Evolutionary conservation across 257 asterid species (phyloP).

Genomic region (Phtheirospermum japonicum): DNA sequence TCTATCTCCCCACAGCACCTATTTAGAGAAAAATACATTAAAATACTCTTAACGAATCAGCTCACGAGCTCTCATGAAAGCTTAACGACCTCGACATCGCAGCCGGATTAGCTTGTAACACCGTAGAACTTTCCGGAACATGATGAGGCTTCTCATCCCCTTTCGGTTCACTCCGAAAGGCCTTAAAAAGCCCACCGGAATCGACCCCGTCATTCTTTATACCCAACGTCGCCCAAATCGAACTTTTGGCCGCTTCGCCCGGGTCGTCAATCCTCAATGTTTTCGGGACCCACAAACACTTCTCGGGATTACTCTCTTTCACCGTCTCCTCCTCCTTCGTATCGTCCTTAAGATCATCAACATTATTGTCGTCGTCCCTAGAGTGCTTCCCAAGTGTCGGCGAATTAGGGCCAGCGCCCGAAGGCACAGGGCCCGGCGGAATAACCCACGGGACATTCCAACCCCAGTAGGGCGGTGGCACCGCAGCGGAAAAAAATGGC

Average conservation of each 20-base stretch:
- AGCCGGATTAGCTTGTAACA: slow-evolving; percentile 81
- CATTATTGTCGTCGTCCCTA: slow-evolving; percentile 29
- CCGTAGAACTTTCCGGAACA: slow-evolving; percentile 44
- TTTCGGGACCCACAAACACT: slow-evolving; percentile 47
- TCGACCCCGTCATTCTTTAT: slow-evolving; percentile 39
- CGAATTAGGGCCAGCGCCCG: slow-evolving; percentile 31
- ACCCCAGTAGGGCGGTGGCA: slow-evolving; percentile 71
- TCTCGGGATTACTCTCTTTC: slow-evolving; percentile 34
- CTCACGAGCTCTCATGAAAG: slow-evolving; percentile 62
- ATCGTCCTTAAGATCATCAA: not conserved
- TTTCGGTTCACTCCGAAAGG: slow-evolving; percentile 46
- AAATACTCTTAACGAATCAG: not conserved
- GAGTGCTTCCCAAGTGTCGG: slow-evolving; percentile 64
- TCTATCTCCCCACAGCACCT: slow-evolving; percentile 25
- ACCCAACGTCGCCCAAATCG: slow-evolving; percentile 60
- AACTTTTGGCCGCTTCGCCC: slow-evolving; percentile 60
- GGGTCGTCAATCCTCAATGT: slow-evolving; percentile 56
- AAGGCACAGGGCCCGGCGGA: slow-evolving; percentile 34
- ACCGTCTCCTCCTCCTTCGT: slow-evolving; percentile 21
- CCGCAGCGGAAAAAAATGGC: slow-evolving; percentile 50
- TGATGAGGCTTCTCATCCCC: slow-evolving; percentile 37
- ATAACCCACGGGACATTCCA: slow-evolving; percentile 53
- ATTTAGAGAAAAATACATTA: slow-evolving; percentile 1
- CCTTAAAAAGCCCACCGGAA: slow-evolving; percentile 39
- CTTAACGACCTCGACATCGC: slow-evolving; percentile 68